phyloP scores from a whole-genome alignment of 345 rosid species.

The Pelargonium nanum region DNA sequence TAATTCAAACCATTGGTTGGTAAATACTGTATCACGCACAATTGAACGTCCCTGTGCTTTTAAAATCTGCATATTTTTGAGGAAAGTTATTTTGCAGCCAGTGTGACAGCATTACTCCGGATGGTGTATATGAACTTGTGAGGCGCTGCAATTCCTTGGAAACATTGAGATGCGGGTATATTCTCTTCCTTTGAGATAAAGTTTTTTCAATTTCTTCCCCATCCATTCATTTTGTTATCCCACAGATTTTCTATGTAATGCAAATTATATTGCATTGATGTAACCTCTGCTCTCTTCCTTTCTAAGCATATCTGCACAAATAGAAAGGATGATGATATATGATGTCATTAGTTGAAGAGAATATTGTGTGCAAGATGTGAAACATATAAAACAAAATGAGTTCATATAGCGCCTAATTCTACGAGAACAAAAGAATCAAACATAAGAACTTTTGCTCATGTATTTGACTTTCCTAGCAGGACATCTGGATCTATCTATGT shows the following conservation, averaged over 20 bases:
- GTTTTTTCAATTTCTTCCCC: slow-evolving; percentile 2
- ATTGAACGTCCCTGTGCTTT: background rate
- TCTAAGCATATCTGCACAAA: too few species aligned
- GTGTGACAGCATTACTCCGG: slow-evolving; percentile 47
- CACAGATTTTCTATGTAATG: background rate
- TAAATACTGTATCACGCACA: too few species aligned
- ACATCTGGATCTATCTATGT: too few species aligned
- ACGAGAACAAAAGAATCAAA: too few species aligned
- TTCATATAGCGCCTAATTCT: too few species aligned
- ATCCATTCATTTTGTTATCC: background rate
- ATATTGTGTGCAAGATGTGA: too few species aligned
- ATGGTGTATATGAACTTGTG: slow-evolving; percentile 57
- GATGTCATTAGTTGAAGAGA: too few species aligned
- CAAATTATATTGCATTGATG: background rate
- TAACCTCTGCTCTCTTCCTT: too few species aligned
- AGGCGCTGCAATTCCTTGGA: slow-evolving; percentile 56
- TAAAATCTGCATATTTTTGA: background rate
- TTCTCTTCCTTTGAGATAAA: background rate
- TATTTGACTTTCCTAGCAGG: too few species aligned
- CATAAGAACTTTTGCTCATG: too few species aligned
- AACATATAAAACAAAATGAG: too few species aligned
- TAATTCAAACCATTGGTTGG: background rate
- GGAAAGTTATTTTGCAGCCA: slow-evolving; percentile 37
- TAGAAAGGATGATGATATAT: too few species aligned
- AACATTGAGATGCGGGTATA: slow-evolving; percentile 83